Percentiles rank a stretch among this genome's conserved stretches.
Conservation (phyloP, 306 rosid species). For the Leucaena leucocephala region DNA sequence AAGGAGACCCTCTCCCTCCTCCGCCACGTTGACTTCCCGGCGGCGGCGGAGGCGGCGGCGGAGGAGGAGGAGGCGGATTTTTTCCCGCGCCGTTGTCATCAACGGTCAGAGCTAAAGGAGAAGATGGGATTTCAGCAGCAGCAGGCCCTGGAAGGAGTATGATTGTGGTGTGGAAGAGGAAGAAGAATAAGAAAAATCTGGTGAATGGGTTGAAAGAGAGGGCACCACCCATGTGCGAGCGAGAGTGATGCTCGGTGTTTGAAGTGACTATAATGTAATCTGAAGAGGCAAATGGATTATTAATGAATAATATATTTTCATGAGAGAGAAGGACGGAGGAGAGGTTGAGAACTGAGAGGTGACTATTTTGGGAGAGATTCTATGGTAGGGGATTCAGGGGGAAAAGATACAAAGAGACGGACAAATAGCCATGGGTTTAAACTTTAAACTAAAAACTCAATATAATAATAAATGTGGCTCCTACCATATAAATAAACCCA, state of each 20-base stretch:
- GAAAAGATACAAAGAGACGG: constrained; percentile 31
- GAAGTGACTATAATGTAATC: constrained; percentile 10
- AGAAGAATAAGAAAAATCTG: background rate
- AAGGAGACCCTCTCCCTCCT: constrained; percentile 6
- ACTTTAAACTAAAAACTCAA: background rate
- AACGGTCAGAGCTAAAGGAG: background rate
- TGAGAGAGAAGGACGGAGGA: constrained; percentile 10
- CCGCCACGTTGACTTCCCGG: background rate
- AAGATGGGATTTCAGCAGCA: constrained; percentile 3
- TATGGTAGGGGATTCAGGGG: constrained; percentile 38
- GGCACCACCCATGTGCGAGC: constrained; percentile 41
- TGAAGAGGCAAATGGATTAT: constrained; percentile 10
- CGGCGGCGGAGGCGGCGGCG: background rate
- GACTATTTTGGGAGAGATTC: constrained; percentile 46
- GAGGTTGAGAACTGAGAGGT: background rate
- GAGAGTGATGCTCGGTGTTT: constrained; percentile 30
- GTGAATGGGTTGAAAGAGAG: background rate
- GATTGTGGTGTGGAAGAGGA: background rate
- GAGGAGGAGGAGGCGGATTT: background rate
- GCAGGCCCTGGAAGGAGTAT: constrained; percentile 7
- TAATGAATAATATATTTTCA: constrained; percentile 28
- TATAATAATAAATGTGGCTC: background rate
- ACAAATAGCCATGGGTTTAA: constrained; percentile 16
- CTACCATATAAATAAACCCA: background rate
- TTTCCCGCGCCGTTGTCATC: background rate